Evolutionary conservation across 495 filamentous ascomycete species (phyloP).

Genomic region (Aspergillus avenaceus): DNA sequence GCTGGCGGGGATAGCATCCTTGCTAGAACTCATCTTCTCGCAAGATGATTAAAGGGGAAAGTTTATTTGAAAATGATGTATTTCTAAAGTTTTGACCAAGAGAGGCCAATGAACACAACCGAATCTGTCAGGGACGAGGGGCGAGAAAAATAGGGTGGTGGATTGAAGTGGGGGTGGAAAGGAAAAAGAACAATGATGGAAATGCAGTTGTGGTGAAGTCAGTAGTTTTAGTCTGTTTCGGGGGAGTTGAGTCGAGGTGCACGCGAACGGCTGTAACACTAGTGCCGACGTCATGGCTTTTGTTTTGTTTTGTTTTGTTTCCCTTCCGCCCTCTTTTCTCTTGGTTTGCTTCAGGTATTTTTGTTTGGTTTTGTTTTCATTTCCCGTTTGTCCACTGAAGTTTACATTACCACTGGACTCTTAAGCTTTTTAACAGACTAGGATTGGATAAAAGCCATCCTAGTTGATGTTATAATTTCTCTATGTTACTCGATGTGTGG

Average conservation of each 20-base stretch:
- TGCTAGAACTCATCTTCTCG: slow-evolving; percentile 31
- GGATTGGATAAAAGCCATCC: no score
- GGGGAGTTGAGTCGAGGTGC: neutral
- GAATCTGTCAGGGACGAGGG: neutral
- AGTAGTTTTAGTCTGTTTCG: neutral
- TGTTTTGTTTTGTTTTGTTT: neutral
- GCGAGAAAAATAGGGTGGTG: neutral
- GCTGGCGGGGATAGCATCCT: slow-evolving; percentile 33
- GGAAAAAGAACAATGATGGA: neutral
- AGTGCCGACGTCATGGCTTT: slow-evolving; percentile 10
- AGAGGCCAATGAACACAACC: neutral
- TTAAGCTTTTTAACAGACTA: no score
- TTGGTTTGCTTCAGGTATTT: neutral
- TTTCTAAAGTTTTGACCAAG: neutral
- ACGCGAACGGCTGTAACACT: neutral
- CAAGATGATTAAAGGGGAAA: neutral
- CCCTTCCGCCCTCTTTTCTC: neutral
- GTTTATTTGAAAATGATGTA: neutral
- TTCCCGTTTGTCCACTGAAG: no score
- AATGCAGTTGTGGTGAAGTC: neutral
- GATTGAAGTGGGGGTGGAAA: neutral
- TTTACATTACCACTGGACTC: no score
- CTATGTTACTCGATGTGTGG: no score
- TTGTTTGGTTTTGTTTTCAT: no score
- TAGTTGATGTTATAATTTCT: no score